Evolutionary conservation across 352 stramenopile species (phyloP).

Genomic region (Globisporangium rhizosaccharum): DNA sequence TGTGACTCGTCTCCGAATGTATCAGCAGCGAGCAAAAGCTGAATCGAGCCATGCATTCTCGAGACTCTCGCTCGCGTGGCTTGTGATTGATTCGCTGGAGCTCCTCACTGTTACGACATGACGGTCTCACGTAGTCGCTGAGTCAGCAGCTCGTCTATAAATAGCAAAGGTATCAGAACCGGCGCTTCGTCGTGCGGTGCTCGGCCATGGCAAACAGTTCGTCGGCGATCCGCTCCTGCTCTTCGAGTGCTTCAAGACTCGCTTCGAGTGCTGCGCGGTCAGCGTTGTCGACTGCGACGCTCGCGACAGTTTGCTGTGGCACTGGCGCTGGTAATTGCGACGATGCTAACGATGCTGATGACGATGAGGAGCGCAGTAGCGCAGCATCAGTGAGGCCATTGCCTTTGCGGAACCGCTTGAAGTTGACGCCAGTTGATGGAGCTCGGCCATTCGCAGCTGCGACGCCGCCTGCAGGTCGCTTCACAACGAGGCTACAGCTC

Average conservation of each 20-base stretch:
- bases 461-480: conserved; percentile 13
- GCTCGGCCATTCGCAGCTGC: not conserved
- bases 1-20: not conserved
- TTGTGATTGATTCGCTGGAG: not conserved
- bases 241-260: conserved; percentile 63
- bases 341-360: not conserved
- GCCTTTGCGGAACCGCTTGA: conserved; percentile 84
- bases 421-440: conserved; percentile 34
- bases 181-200: conserved; percentile 39
- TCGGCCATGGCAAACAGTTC: conserved; percentile 80
- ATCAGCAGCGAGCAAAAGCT: conserved; percentile 2
- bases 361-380: not conserved
- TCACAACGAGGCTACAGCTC: conserved; percentile 50
- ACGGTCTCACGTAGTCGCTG: not conserved
- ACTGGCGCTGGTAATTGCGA: not conserved
- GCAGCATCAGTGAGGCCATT: conserved; percentile 33
- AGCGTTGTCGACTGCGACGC: conserved; percentile 55
- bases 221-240: conserved; percentile 80
- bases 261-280: conserved; percentile 49
- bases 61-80: too few species aligned
- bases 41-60: not conserved
- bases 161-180: conserved; percentile 28
- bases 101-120: not conserved
- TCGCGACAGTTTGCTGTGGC: conserved; percentile 49
- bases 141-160: not conserved